phyloP scores from a whole-genome alignment of 345 rosid species.

The Cardamine occulta region DNA sequence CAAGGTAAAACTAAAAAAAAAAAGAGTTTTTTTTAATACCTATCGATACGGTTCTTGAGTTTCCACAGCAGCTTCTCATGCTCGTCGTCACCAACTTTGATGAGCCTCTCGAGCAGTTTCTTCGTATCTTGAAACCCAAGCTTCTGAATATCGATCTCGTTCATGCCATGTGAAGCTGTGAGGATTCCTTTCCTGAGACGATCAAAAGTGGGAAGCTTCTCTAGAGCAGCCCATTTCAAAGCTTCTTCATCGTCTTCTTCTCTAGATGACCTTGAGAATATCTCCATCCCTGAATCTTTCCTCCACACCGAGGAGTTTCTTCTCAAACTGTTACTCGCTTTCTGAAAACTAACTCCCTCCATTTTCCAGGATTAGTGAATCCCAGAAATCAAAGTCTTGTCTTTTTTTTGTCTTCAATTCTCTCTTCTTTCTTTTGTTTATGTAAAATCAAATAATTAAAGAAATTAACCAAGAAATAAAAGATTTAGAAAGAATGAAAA shows the following conservation, averaged over 20 bases:
- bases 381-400: conserved; percentile 22
- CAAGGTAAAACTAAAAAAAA: background rate
- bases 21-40: conserved; percentile 45
- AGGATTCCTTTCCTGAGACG: conserved; percentile 76
- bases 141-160: conserved; percentile 65
- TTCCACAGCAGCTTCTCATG: conserved; percentile 81
- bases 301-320: conserved; percentile 43
- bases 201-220: conserved; percentile 78
- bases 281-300: conserved; percentile 49
- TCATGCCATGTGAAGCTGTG: conserved; percentile 49
- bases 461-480: conserved; percentile 6
- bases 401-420: background rate
- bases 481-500: background rate
- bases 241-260: conserved; percentile 86
- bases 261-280: conserved; percentile 60
- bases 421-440: background rate
- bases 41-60: conserved; percentile 75
- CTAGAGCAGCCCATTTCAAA: conserved; percentile 87
- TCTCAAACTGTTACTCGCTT: conserved; percentile 50
- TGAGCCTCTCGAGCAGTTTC: conserved; percentile 71
- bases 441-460: conserved; percentile 18
- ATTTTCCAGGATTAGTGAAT: conserved; percentile 22
- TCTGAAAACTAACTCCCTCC: conserved; percentile 49
- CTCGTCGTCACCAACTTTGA: conserved; percentile 79
- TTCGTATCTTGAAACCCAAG: conserved; percentile 74